phyloP scores from a whole-genome alignment of 352 stramenopile genomes.

The Phytophthora hibernalis region DNA sequence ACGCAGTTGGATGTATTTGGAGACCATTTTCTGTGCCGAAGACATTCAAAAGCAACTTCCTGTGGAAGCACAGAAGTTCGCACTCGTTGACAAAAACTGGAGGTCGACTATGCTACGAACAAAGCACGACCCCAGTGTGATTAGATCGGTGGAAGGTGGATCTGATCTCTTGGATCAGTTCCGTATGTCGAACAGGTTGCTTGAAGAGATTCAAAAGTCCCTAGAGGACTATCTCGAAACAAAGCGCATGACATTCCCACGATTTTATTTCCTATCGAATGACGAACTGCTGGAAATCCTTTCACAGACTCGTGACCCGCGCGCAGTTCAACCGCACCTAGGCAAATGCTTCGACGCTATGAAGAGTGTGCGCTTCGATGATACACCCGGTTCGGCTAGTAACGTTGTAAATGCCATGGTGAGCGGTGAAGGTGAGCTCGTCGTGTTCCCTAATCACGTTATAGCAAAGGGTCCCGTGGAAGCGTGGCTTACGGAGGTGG shows the following conservation, averaged over 20 bases:
- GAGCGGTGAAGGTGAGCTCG: conserved; percentile 88
- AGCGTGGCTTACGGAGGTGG: conserved; percentile 87
- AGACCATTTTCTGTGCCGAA: conserved; percentile 90
- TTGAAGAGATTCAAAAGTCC: conserved; percentile 93
- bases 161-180: conserved; percentile 85
- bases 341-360: conserved; percentile 94
- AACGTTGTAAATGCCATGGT: conserved; percentile 85
- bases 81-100: conserved; percentile 89
- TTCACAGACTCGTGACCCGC: conserved; percentile 89
- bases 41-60: conserved; percentile 91
- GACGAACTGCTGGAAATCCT: conserved; percentile 93
- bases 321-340: conserved; percentile 91
- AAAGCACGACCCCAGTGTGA: conserved; percentile 75
- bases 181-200: conserved; percentile 79
- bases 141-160: conserved; percentile 79
- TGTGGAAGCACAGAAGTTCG: conserved; percentile 88
- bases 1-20: conserved; percentile 90
- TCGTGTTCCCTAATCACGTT: conserved; percentile 76
- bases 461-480: conserved; percentile 89
- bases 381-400: conserved; percentile 39
- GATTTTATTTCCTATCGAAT: conserved; percentile 94
- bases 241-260: conserved; percentile 92
- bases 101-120: conserved; percentile 85
- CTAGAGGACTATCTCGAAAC: conserved; percentile 94
- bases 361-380: conserved; percentile 91